Base-by-base conservation (phyloP, 1,139 yeast genomes). In the Kurtzmaniella natalensis region DNA sequence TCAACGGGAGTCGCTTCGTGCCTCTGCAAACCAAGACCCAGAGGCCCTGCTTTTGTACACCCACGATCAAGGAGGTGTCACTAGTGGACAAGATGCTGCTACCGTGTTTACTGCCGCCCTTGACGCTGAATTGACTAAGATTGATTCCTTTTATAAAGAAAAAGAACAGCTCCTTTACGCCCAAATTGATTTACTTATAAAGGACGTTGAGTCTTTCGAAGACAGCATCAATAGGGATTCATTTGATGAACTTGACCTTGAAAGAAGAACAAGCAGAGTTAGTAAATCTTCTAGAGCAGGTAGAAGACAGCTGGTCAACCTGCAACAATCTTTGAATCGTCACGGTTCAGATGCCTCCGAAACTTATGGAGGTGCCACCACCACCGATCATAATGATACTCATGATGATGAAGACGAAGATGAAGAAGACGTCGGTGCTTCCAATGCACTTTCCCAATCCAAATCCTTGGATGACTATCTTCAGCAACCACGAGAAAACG, bases 91-190 rank as follows among this genome's bases (percentile, higher is more conserved):
- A n/a, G 43, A 53, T 11, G 53, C 64, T 17, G 44, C 59, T 10
- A 31, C 45, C 23, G 69, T 72, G 7, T 76, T 79, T 48, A 49
- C 69, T 14, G 66, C 74, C n/a, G 78, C 77, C 18, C 61, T 81
- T 32, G 68, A 70, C 38, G 69, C 72, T 3, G 87, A 81, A 46
- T 64, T 78, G 40, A 45, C 48, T 21, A 80, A 78, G 51, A 72
- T 81, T 33, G 86, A 81, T 47, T 70, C 61, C 8, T 81, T 81
- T 42, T 81, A 77, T 51, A 60, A 64, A 40, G 48, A 58, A 7
- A 76, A 75, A 43, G 85, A 81, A 50, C 51, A 57, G 4, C 64
- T 59, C 37, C 64, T 76, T 18, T 74, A 64, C 43, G 53, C 51
- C 21, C 70, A 65, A 33, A 70, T 77, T 37, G 76, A 75, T 16